Evolutionary conservation across 495 filamentous ascomycete genomes (phyloP), one percentile per base, ranked within the genome.

Genomic region (Podospora conica): DNA sequence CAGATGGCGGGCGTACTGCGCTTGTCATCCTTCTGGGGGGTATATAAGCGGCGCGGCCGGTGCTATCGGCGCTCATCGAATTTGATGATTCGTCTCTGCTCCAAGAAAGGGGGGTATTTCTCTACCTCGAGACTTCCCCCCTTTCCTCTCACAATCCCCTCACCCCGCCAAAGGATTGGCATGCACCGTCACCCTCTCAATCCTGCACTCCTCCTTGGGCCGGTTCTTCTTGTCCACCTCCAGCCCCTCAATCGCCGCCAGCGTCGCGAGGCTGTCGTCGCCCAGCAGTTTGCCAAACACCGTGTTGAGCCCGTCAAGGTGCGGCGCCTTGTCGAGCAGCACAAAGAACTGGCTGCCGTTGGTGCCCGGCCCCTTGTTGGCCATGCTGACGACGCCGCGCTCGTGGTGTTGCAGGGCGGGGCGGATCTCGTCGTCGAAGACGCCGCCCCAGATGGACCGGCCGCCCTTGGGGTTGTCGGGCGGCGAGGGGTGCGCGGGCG

Each of bases 261-360:
- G 74, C 31, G 87, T 88, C 54, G 83, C 83, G 56, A 83, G 67
- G 40, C 88, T 87, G 58, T 90, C 89, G 65, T 87, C 70, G 63
- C 82, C 78, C 78, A 83, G 64, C 57, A 98, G 85, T 76, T 91
- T 90, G 25, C 95, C 95, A 79, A 98, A 98, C 3, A 96, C 90
- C 1, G 92, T 96, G 74, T 94, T 98, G 66, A 91, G 85, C 6
- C 95, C 96, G 78, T 98, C 96, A 31, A 98, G 80, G 85, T 98
- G 95, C 63, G 92, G 88, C 55, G 92, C 91, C 25, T 90, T 84
- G 57, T 89, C 92, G 76, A 94, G 93, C 8, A 88, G 84, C 59
- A 98, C 84, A 76, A 96, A 98, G 75, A 98, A 98, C 79, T 98
- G 95, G 67, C 90, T 93, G 18, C 92, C 94, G 76, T 98, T 98